These are phyloP conservation scores for Phytophthora fragariae DNA, from an alignment of 352 stramenopile genomes.

Conservation along the genomic window DNA sequence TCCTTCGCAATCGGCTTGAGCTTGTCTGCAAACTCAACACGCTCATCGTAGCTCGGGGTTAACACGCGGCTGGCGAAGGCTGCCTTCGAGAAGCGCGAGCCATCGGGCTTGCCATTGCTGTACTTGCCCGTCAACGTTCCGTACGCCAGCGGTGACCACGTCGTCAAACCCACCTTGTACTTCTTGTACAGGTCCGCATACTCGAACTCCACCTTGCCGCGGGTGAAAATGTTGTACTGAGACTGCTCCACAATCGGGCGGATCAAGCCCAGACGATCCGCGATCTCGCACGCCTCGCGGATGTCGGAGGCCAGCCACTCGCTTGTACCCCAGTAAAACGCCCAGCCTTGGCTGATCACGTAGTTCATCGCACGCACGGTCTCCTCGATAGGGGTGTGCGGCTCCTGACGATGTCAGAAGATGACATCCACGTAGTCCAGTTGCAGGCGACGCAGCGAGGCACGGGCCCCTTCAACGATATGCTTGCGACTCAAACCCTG, in stretches of 20 bases:
- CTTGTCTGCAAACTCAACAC: constrained; percentile 16
- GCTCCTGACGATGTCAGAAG: constrained; percentile 67
- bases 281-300: constrained; percentile 11
- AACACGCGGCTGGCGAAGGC: neutral
- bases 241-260: constrained; percentile 49
- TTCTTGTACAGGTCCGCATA: constrained; percentile 52
- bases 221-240: constrained; percentile 66
- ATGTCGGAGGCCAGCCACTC: constrained; percentile 15
- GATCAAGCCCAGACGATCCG: constrained; percentile 22
- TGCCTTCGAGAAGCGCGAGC: constrained; percentile 3
- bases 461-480: constrained; percentile 58
- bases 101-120: constrained; percentile 2
- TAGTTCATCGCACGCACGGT: constrained; percentile 69
- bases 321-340: constrained; percentile 18
- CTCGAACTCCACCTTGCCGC: constrained; percentile 56
- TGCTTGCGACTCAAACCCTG: constrained; percentile 51
- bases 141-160: constrained; percentile 12
- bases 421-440: constrained; percentile 66
- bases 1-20: constrained; percentile 17
- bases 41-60: constrained; percentile 1
- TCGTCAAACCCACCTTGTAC: constrained; percentile 8
- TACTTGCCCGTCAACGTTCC: constrained; percentile 16
- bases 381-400: constrained; percentile 66
- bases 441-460: constrained; percentile 30
- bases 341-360: constrained; percentile 27